phyloP scores from a whole-genome alignment of 768 basidiomycete genomes.

The Tylopilus vinaceipallidus region DNA sequence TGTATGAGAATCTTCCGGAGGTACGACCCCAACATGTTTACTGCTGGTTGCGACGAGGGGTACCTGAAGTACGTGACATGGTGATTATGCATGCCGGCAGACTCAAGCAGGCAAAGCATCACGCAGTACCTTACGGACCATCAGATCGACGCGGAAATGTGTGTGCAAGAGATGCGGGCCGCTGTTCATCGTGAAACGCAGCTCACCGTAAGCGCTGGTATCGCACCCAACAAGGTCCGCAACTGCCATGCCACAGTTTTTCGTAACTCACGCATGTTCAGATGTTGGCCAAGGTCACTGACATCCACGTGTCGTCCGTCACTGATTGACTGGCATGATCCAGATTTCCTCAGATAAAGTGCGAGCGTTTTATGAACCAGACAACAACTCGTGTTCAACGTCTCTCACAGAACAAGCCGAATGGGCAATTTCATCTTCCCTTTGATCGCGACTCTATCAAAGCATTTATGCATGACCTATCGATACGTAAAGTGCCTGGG shows the following conservation, averaged over 20 bases:
- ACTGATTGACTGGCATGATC: background rate
- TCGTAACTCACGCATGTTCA: conserved; percentile 29
- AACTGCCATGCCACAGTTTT: conserved; percentile 15
- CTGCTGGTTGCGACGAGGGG: conserved; percentile 86
- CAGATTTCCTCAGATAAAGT: conserved; percentile 94
- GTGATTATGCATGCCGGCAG: background rate
- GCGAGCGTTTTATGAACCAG: conserved; percentile 2
- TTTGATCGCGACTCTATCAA: conserved; percentile 64
- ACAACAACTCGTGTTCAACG: background rate
- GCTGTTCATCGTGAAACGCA: conserved; percentile 74
- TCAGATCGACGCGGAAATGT: conserved; percentile 61
- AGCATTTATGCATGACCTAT: conserved; percentile 74
- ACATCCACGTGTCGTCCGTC: background rate
- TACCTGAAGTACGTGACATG: conserved; percentile 72
- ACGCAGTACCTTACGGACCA: conserved; percentile 79
- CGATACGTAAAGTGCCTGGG: conserved; percentile 86
- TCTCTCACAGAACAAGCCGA: conserved; percentile 77
- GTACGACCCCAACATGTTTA: conserved; percentile 74
- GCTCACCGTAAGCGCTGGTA: conserved; percentile 91
- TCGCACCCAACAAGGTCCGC: conserved; percentile 89
- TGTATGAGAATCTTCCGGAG: conserved; percentile 68
- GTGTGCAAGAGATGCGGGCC: conserved; percentile 74
- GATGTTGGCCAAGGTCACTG: conserved; percentile 87
- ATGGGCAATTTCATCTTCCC: conserved; percentile 81
- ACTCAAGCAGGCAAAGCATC: conserved; percentile 50